Base-by-base conservation (phyloP, 1,139 yeast species). In the Zhuliangozyma parablackwelliae region DNA sequence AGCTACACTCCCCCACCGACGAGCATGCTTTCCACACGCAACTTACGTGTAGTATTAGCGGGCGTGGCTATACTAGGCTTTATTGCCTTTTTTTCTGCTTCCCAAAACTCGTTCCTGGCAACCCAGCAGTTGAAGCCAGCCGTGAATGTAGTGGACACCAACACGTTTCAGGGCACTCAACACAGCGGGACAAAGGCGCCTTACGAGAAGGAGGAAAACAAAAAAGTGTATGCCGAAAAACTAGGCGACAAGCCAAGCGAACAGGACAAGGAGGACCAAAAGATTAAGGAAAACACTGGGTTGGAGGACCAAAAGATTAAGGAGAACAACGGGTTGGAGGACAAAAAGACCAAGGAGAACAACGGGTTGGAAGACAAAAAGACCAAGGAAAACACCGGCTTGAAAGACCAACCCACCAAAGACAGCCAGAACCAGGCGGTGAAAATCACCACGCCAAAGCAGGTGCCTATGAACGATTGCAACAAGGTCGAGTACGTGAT, bases 401-500 rank as follows among this genome's bases (percentile, higher is more conserved):
- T 6, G 23, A 27, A 33, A 27, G 21, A 25, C 10, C 31, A 12
- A 13, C 21, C 12, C 11, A 31, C 10, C 26, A 23, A 9, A 25
- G 25, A 16, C 20, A 9, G 34, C 21, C 20, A 20, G 9, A 28
- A 28, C 5, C 20, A 21, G 16, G 36, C 33, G 32, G 31, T 27
- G 24, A 29, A 35, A 29, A 30, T 36, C 16, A 30, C 37, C 11
- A 16, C 37, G 6, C 38, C 38, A n/a, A 29, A 37, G 11, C 26
- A 33, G 27, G 36, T 30, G 5, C 24, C 34, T 13, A 21, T 28
- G 27, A 20, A 26, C 6, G 40, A 43, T 11, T 65, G 73, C 46
- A 53, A 57, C 33, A 58, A 63, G 35, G 57, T 56, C 21, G 65
- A 65, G 33, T 71, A 53, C 45, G 97, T 90, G 28, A 77, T 92